phyloP scores from a whole-genome alignment of 2,329 filamentous ascomycete species.

The Beauveria brongniartii region DNA sequence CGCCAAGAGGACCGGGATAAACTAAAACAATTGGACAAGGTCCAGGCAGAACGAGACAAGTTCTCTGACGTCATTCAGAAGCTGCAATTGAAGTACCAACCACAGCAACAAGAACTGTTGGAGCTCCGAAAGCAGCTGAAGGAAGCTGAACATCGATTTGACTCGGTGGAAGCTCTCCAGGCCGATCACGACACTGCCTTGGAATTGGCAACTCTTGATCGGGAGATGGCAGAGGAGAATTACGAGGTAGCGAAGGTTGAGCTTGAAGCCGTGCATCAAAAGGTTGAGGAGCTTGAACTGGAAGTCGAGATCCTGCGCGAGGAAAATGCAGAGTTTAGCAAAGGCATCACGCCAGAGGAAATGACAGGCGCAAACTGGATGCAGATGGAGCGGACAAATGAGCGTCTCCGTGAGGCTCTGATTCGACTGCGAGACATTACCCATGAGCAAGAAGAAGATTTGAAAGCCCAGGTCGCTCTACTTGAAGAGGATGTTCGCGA shows the following conservation, averaged over 20 bases:
- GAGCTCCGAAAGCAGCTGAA: slow-evolving; percentile 72
- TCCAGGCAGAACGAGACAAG: slow-evolving; percentile 68
- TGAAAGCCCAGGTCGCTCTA: slow-evolving; percentile 64
- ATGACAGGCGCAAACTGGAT: slow-evolving; percentile 80
- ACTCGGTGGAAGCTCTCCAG: slow-evolving; percentile 61
- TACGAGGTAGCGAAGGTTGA: slow-evolving; percentile 77
- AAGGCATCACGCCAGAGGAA: slow-evolving; percentile 84
- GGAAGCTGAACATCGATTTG: slow-evolving; percentile 62
- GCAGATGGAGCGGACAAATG: slow-evolving; percentile 85
- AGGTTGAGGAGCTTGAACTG: slow-evolving; percentile 74
- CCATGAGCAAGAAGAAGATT: slow-evolving; percentile 73
- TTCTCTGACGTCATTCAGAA: slow-evolving; percentile 84
- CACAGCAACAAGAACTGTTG: slow-evolving; percentile 69
- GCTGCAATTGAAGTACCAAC: slow-evolving; percentile 79
- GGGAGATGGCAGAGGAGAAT: slow-evolving; percentile 93
- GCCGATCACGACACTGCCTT: slow-evolving; percentile 78
- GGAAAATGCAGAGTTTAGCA: slow-evolving; percentile 76
- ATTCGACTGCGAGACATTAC: slow-evolving; percentile 79
- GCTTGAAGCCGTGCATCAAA: slow-evolving; percentile 65
- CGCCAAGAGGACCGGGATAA: slow-evolving; percentile 78
- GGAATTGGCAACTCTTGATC: slow-evolving; percentile 81
- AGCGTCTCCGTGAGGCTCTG: slow-evolving; percentile 77
- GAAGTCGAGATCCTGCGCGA: slow-evolving; percentile 81
- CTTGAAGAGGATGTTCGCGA: slow-evolving; percentile 69
- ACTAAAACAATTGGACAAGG: slow-evolving; percentile 66